Evolutionary conservation across 305 asterid species (phyloP), one percentile per base, ranked within the genome.

Genomic region (Fraxinus platypoda): DNA sequence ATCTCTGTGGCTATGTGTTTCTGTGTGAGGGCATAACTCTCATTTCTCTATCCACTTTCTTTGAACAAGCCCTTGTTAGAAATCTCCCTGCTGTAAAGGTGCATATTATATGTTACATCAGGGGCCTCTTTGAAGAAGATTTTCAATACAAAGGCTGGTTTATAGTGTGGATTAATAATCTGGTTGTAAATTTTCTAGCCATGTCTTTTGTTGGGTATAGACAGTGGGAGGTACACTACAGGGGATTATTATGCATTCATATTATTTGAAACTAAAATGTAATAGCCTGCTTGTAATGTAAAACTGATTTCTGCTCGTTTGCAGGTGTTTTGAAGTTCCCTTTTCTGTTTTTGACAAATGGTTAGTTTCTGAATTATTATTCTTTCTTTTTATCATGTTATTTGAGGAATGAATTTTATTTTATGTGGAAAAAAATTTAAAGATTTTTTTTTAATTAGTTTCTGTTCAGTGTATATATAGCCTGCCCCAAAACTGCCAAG

Each of bases 331-430:
- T 91, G 88, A 88, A 87, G 90, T 83, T 86, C 21, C 92, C 94
- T 7, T 88, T 85, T 80, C 80, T 91, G 82, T 91, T 91, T 77
- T 86, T 91, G 81, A 90, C 95, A 28, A 91, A 91, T 84, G 94
- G 94, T 91, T 76, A 78, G 93, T 66, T 31, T 70, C 23, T 73
- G 35, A 8, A n/a, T 72, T 52, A 23, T 68, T 74, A 77, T 54
- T 62, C 35, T 62, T 68, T 52, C 17, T 15, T 23, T 57, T 38
- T 76, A 15, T 2, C 66, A 11, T 82, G 75, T 59, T 33, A 54
- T 62, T 81, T 72, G 83, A 34, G 38, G 70, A 73, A 74, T 59
- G 54, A 5, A 19, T 0, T 81, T 75, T 30, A 25, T 9, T 30
- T 76, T 79, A 46, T 17, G 31, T 66, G 74, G 43, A 46, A 71